These are phyloP conservation scores for Blastocystis sp. DNA, from an alignment of 352 stramenopile genomes.

Conservation along the genomic window DNA sequence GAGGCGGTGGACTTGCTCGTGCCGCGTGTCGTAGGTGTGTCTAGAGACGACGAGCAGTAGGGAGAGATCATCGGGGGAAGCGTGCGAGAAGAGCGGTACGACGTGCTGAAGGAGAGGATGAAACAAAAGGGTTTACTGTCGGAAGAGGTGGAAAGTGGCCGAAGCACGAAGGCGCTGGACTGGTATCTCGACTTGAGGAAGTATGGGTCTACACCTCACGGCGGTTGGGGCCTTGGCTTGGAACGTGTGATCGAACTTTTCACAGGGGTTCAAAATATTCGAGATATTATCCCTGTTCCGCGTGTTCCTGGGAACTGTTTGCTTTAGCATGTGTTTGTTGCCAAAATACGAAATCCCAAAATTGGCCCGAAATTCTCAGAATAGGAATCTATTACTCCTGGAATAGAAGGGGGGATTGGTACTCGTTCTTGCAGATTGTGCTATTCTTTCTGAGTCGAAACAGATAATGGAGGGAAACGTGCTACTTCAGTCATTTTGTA, in stretches of 20 bases:
- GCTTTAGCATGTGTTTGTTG: background rate
- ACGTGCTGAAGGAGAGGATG: constrained; percentile 76
- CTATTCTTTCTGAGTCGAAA: background rate
- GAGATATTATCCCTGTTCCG: constrained; percentile 91
- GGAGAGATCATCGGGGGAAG: constrained; percentile 76
- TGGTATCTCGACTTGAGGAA: constrained; percentile 90
- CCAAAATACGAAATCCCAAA: background rate
- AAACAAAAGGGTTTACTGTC: constrained; percentile 70
- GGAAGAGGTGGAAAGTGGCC: constrained; percentile 50
- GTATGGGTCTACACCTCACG: constrained; percentile 77
- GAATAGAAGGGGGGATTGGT: background rate
- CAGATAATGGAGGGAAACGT: background rate
- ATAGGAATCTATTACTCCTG: background rate
- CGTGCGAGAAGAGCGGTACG: constrained; percentile 83
- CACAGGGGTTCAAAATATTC: constrained; percentile 88
- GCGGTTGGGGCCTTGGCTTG: constrained; percentile 90
- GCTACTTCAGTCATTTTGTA: background rate
- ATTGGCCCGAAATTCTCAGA: background rate
- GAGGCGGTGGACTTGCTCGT: constrained; percentile 87
- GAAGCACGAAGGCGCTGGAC: constrained; percentile 68
- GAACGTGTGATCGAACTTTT: constrained; percentile 86
- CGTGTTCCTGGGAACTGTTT: constrained; percentile 75
- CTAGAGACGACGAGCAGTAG: background rate
- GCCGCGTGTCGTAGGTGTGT: constrained; percentile 78
- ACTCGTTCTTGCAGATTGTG: background rate